phyloP scores from a whole-genome alignment of 768 basidiomycete species.

The Tricholoma terreum region DNA sequence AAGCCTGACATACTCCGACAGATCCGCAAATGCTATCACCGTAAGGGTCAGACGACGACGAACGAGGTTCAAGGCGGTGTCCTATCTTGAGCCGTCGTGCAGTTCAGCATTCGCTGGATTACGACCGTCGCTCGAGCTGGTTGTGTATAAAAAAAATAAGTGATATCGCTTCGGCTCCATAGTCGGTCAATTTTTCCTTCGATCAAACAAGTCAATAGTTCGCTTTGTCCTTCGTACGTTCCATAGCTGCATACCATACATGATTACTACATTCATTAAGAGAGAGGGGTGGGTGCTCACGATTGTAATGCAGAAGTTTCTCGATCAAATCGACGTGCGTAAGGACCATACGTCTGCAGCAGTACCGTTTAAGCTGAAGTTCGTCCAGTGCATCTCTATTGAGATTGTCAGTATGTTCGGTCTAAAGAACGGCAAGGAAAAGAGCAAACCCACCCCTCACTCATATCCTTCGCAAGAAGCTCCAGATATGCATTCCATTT shows the following conservation, averaged over 20 bases:
- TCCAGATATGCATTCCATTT: constrained; percentile 91
- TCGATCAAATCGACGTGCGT: constrained; percentile 98
- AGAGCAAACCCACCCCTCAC: constrained; percentile 71
- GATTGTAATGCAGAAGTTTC: constrained; percentile 94
- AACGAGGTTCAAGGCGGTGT: too few relatives aligned
- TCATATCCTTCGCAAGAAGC: constrained; percentile 73
- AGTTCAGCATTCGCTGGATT: too few relatives aligned
- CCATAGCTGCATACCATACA: constrained; percentile 37
- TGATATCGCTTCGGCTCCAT: not conserved
- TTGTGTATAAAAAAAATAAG: not conserved
- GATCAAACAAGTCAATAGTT: constrained; percentile 12
- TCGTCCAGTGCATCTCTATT: constrained; percentile 85
- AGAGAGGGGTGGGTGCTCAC: constrained; percentile 43
- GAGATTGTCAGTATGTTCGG: constrained; percentile 1
- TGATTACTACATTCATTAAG: not conserved
- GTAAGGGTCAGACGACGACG: too few relatives aligned
- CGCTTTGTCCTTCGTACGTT: constrained; percentile 45
- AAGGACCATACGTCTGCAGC: constrained; percentile 94
- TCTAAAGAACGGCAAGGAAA: too few relatives aligned
- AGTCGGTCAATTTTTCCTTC: too few relatives aligned
- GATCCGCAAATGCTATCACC: too few relatives aligned
- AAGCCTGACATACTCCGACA: too few relatives aligned
- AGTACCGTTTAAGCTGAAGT: constrained; percentile 88
- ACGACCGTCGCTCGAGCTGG: not conserved
- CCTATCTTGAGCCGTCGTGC: too few relatives aligned